These are phyloP conservation scores for Cystobasidium slooffiae DNA, from an alignment of 1,284 basidiomycete genomes.

Conservation along the genomic window DNA sequence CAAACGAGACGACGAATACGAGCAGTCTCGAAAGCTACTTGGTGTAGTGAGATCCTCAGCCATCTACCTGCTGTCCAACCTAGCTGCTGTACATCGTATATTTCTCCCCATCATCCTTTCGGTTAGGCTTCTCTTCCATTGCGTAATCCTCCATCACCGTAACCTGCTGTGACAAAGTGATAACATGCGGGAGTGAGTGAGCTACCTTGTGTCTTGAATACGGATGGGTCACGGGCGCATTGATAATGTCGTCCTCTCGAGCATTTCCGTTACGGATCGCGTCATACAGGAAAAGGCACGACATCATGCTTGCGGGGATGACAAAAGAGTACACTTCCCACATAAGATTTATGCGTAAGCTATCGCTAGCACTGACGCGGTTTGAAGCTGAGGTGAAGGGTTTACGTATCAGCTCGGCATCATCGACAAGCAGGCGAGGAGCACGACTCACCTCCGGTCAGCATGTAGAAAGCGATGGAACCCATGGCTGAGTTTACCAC, in stretches of 20 bases:
- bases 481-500: conserved; percentile 4
- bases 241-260: no score
- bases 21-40: no score
- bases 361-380: background rate
- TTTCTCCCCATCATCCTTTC: no score
- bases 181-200: background rate
- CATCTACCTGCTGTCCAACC: no score
- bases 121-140: background rate
- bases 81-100: no score
- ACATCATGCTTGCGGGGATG: background rate
- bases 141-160: background rate
- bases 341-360: background rate
- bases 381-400: background rate
- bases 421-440: background rate
- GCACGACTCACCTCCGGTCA: conserved; percentile 23
- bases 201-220: no score
- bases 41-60: no score
- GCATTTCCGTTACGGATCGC: no score
- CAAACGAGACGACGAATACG: no score
- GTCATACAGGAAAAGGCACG: conserved; percentile 7
- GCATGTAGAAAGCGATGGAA: background rate
- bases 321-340: conserved; percentile 12
- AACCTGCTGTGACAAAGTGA: background rate
- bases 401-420: background rate
- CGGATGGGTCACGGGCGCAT: background rate